phyloP scores from a whole-genome alignment of 1,139 yeast species.

The Candida sanyaensis region DNA sequence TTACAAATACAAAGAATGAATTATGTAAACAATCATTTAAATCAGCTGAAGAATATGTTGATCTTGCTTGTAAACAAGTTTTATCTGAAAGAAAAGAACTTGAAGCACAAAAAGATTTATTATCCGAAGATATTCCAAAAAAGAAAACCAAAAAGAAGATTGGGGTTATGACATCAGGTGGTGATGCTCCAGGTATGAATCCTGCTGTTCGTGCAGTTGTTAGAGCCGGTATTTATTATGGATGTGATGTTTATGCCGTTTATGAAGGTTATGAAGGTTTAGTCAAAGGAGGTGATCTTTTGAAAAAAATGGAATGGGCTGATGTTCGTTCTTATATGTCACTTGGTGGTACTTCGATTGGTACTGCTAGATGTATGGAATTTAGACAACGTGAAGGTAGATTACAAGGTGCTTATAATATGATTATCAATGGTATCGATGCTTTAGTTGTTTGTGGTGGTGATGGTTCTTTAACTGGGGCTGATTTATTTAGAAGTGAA shows the following conservation, averaged over 20 bases:
- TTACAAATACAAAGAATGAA: slow-evolving; percentile 37
- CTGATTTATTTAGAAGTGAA: slow-evolving; percentile 71
- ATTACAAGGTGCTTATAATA: slow-evolving; percentile 68
- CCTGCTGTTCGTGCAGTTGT: slow-evolving; percentile 94
- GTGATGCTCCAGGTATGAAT: slow-evolving; percentile 99
- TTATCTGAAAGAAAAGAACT: slow-evolving; percentile 6
- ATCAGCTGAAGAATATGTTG: slow-evolving; percentile 29
- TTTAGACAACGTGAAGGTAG: slow-evolving; percentile 72
- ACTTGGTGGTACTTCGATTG: slow-evolving; percentile 89
- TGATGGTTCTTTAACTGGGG: slow-evolving; percentile 84
- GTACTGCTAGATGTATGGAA: slow-evolving; percentile 75
- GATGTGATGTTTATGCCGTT: slow-evolving; percentile 94
- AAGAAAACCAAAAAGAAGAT: slow-evolving; percentile 52
- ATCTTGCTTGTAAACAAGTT: slow-evolving; percentile 12
- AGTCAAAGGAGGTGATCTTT: slow-evolving; percentile 78
- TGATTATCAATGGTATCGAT: slow-evolving; percentile 70
- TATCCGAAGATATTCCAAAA: slow-evolving; percentile 9
- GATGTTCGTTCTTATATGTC: slow-evolving; percentile 92
- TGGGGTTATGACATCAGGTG: slow-evolving; percentile 98
- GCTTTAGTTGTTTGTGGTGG: slow-evolving; percentile 85
- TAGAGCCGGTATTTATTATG: slow-evolving; percentile 81
- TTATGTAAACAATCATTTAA: slow-evolving; percentile 29
- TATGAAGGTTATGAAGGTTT: slow-evolving; percentile 96
- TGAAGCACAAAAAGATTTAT: background rate
- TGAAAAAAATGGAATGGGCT: slow-evolving; percentile 82